phyloP scores from a whole-genome alignment of 495 filamentous ascomycete species.

The Penicillium atrosanguineum region DNA sequence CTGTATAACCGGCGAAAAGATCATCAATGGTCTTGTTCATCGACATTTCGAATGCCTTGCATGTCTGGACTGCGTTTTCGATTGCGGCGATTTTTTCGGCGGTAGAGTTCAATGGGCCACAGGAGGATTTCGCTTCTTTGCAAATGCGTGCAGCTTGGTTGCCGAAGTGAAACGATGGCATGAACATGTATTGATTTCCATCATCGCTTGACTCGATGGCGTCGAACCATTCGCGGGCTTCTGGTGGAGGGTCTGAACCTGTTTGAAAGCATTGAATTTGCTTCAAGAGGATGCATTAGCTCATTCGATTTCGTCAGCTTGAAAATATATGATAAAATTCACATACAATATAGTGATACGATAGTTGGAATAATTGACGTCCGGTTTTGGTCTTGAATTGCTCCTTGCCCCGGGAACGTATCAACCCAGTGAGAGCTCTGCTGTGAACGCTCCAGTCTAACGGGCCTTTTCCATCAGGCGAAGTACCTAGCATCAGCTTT shows the following conservation, averaged over 20 bases:
- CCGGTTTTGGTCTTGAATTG: constrained; percentile 6
- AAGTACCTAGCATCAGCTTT: too few relatives aligned
- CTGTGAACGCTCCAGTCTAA: too few relatives aligned
- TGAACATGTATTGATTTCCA: background rate
- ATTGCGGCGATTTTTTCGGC: background rate
- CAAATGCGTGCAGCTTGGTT: constrained; percentile 1
- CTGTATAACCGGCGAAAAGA: too few relatives aligned
- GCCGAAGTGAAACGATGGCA: constrained; percentile 4
- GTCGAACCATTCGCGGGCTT: background rate
- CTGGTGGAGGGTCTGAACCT: background rate
- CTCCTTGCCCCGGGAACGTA: background rate
- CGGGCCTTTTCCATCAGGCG: too few relatives aligned
- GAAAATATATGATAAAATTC: background rate
- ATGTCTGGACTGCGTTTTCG: background rate
- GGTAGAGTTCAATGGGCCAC: background rate
- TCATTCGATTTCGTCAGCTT: too few relatives aligned
- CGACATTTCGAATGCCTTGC: background rate
- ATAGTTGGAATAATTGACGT: constrained; percentile 4
- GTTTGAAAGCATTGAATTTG: constrained; percentile 6
- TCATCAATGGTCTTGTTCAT: too few relatives aligned
- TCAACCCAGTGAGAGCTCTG: background rate
- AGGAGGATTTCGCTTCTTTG: background rate
- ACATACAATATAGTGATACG: constrained; percentile 6
- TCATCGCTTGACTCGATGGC: background rate
- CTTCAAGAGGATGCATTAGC: background rate